Conservation (phyloP, 177 flowering plant species). For the Vitis hybrid region DNA sequence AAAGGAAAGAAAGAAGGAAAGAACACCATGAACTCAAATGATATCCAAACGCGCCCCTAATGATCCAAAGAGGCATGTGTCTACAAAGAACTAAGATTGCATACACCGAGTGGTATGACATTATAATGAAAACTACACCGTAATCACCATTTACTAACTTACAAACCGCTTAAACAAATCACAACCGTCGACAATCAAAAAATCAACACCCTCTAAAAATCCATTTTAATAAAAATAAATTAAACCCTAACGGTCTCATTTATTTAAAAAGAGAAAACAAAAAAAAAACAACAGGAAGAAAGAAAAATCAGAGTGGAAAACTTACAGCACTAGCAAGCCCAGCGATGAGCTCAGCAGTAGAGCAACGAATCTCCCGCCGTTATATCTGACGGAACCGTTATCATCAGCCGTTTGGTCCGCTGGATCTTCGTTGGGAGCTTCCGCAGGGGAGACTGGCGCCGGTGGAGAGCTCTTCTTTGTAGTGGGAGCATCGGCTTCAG, state of each 20-base stretch:
- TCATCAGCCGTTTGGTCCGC: constrained; percentile 53
- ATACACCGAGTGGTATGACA: too few relatives aligned
- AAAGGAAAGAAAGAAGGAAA: too few relatives aligned
- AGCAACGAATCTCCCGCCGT: constrained; percentile 24
- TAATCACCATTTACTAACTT: too few relatives aligned
- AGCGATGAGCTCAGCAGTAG: constrained; percentile 33
- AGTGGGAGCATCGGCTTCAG: constrained; percentile 33
- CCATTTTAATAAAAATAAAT: background rate
- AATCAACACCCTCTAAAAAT: background rate
- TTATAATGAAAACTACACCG: too few relatives aligned
- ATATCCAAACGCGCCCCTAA: too few relatives aligned
- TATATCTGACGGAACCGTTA: constrained; percentile 29
- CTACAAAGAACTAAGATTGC: too few relatives aligned
- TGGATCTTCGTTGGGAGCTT: constrained; percentile 48
- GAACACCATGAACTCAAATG: too few relatives aligned
- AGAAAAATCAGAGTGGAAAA: constrained; percentile 4
- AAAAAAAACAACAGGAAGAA: background rate
- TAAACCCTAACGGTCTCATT: background rate
- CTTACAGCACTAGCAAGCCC: constrained; percentile 31
- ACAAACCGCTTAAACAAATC: background rate
- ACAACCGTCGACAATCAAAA: background rate
- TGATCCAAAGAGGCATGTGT: too few relatives aligned
- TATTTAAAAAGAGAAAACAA: constrained; percentile 7
- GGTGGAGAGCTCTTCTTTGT: constrained; percentile 18
- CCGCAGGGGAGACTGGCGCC: constrained; percentile 43